Percentiles rank a stretch among this genome's conserved stretches.
Conservation (phyloP, 352 stramenopile species). For the Pythium myriotylum region DNA sequence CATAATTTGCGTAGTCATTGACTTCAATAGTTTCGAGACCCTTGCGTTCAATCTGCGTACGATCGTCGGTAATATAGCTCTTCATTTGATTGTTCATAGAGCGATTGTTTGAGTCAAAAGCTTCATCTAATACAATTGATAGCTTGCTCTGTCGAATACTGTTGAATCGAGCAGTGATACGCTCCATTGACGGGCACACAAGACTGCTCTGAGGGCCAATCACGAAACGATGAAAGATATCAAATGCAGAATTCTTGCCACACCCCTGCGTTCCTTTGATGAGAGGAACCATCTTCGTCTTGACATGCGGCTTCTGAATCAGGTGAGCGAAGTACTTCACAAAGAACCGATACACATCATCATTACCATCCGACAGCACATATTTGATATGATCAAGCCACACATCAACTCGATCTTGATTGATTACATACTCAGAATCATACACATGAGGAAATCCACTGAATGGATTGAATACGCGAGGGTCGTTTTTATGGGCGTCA, state of each 20-base stretch:
- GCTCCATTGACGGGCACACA: slow-evolving; percentile 18
- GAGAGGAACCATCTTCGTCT: slow-evolving; percentile 8
- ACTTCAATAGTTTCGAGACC: slow-evolving; percentile 25
- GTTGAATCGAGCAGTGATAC: slow-evolving; percentile 22
- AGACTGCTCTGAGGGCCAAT: slow-evolving; percentile 10
- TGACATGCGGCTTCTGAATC: slow-evolving; percentile 13
- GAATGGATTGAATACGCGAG: too few species aligned
- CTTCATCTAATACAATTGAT: slow-evolving; percentile 27
- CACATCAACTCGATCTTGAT: too few species aligned
- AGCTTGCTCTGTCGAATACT: slow-evolving; percentile 23
- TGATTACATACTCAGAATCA: too few species aligned
- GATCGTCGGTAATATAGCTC: slow-evolving; percentile 24
- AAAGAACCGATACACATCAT: slow-evolving; percentile 11
- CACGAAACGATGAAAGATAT: slow-evolving; percentile 24
- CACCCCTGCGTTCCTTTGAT: slow-evolving; percentile 9
- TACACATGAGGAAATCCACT: too few species aligned
- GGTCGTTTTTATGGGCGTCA: too few species aligned
- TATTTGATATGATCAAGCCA: too few species aligned
- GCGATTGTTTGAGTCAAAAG: slow-evolving; percentile 20
- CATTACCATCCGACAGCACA: too few species aligned
- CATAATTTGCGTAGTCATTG: slow-evolving; percentile 26
- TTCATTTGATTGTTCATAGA: slow-evolving; percentile 25
- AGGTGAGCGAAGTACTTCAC: slow-evolving; percentile 17
- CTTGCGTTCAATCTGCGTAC: slow-evolving; percentile 25
- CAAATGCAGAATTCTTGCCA: slow-evolving; percentile 17